phyloP scores from a whole-genome alignment of 1,139 yeast species.

The Tardiomyces depauwii region DNA sequence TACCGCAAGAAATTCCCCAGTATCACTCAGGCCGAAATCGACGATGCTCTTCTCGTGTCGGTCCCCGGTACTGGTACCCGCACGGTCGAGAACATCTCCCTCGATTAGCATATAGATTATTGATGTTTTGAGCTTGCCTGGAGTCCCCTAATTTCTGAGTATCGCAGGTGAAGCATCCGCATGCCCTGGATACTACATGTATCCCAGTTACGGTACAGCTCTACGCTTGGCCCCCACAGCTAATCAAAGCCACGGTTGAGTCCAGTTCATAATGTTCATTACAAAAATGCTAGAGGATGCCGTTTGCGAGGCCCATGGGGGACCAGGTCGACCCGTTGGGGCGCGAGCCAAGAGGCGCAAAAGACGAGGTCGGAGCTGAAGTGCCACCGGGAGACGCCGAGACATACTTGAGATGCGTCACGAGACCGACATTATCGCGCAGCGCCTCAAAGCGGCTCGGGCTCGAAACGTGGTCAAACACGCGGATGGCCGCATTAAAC shows the following conservation, averaged over 20 bases:
- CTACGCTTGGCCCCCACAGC: too few relatives aligned
- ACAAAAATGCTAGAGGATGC: not conserved
- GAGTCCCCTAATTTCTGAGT: not conserved
- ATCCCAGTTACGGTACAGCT: too few relatives aligned
- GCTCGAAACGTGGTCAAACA: not conserved
- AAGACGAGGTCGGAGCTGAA: not conserved
- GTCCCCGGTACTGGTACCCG: conserved; percentile 48
- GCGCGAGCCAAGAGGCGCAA: not conserved
- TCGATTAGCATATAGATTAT: not conserved
- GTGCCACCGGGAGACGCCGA: not conserved
- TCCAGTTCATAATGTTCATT: not conserved
- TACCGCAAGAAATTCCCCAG: conserved; percentile 40
- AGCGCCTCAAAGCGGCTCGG: conserved; percentile 17
- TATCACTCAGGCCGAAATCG: conserved; percentile 34
- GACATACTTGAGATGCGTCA: conserved; percentile 19
- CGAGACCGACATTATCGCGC: conserved; percentile 25
- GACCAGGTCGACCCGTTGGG: not conserved
- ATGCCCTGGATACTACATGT: too few relatives aligned
- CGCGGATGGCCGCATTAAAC: conserved; percentile 15
- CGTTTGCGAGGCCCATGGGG: not conserved
- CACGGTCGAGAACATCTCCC: not conserved
- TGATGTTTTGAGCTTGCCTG: not conserved
- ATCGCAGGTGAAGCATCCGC: too few relatives aligned
- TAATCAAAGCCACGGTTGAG: too few relatives aligned
- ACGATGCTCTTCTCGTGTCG: conserved; percentile 45